A percentile compares a stretch with the other conserved stretches of the same genome.
Evolutionary conservation across 306 rosid genomes (phyloP).

Genomic region (Leucaena leucocephala): DNA sequence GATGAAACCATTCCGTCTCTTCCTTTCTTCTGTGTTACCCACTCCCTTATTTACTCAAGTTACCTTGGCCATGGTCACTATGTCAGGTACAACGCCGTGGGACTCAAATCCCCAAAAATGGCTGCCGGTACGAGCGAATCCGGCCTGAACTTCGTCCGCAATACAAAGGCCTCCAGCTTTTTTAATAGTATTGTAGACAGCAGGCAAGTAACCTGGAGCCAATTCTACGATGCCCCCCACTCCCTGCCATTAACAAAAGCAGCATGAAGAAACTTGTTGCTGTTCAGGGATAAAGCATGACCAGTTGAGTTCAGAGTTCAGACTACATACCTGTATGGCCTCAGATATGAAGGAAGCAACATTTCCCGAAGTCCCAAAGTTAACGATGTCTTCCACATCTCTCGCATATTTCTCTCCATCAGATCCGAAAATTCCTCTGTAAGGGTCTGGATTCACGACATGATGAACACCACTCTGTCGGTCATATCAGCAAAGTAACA

Average conservation of each 20-base stretch:
- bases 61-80: constrained; percentile 92
- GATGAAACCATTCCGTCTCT: not conserved
- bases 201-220: constrained; percentile 86
- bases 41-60: not conserved
- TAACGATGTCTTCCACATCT: constrained; percentile 71
- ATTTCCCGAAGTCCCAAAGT: constrained; percentile 75
- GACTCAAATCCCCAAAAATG: constrained; percentile 83
- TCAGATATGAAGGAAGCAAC: constrained; percentile 79
- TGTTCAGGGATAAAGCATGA: not conserved
- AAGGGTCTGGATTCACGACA: constrained; percentile 83
- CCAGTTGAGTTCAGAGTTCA: not conserved
- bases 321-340: constrained; percentile 63
- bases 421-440: constrained; percentile 79
- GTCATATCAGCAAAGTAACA: constrained; percentile 14
- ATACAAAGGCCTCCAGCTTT: constrained; percentile 84
- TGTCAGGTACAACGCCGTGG: constrained; percentile 88
- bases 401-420: constrained; percentile 85
- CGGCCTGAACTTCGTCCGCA: constrained; percentile 82
- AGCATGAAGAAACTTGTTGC: not conserved
- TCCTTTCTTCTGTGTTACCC: not conserved
- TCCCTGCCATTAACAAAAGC: constrained; percentile 52
- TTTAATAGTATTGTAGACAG: constrained; percentile 53
- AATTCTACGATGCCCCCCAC: constrained; percentile 78
- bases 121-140: constrained; percentile 83
- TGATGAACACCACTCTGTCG: constrained; percentile 81